phyloP scores from a whole-genome alignment of 208 protist genomes.

The Vickermania ingenoplastis region DNA sequence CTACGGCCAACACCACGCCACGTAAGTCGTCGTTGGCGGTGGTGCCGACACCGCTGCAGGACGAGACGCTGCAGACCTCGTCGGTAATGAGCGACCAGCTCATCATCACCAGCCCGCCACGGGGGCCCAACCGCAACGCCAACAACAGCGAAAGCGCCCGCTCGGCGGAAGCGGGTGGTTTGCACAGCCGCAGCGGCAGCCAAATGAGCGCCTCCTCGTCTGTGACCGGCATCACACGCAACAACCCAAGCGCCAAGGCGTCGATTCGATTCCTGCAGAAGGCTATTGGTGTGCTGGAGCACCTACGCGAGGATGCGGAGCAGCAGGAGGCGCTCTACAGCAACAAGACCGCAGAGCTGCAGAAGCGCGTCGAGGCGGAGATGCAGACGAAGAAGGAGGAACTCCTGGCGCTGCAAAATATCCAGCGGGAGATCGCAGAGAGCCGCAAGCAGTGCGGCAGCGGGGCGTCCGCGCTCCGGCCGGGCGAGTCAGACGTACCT shows the following conservation, averaged over 20 bases:
- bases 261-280: slow-evolving; percentile 56
- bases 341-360: slow-evolving; percentile 29
- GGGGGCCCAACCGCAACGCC: too few relatives aligned
- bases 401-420: slow-evolving; percentile 13
- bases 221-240: not conserved
- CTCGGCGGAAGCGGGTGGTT: not conserved
- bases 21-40: too few relatives aligned
- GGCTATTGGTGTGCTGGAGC: slow-evolving; percentile 47
- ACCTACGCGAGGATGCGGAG: slow-evolving; percentile 39
- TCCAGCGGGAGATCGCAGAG: slow-evolving; percentile 11
- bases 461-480: not conserved
- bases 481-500: slow-evolving; percentile 1
- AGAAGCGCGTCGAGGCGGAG: slow-evolving; percentile 33
- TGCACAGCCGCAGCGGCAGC: slow-evolving; percentile 1
- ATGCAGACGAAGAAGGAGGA: slow-evolving; percentile 17
- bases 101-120: too few relatives aligned
- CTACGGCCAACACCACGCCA: not conserved
- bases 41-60: too few relatives aligned
- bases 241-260: slow-evolving; percentile 31
- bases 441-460: not conserved
- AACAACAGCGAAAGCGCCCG: too few relatives aligned
- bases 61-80: too few relatives aligned
- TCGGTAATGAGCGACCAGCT: too few relatives aligned
- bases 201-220: slow-evolving; percentile 1
- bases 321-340: slow-evolving; percentile 37